These are phyloP conservation scores for Coemansia reversa DNA, from an alignment of 192 early-diverging fungal genomes.

Conservation along the genomic window DNA sequence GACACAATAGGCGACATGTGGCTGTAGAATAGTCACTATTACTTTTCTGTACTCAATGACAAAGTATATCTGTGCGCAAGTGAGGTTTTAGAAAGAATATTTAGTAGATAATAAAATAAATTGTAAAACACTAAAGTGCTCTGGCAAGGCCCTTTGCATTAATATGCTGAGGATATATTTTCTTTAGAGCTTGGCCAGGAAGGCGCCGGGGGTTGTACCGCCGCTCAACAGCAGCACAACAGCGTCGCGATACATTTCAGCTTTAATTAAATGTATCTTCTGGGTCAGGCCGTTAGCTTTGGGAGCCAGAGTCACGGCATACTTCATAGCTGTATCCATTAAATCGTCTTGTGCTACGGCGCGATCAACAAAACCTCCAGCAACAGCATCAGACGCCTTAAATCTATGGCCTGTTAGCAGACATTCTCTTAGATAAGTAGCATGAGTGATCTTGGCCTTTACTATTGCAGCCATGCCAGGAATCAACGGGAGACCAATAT, in stretches of 20 bases:
- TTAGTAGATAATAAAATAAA: too few relatives aligned
- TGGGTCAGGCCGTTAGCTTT: slow-evolving; percentile 58
- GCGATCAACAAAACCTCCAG: slow-evolving; percentile 60
- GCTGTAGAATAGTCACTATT: too few relatives aligned
- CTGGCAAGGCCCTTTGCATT: too few relatives aligned
- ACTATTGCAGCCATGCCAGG: slow-evolving; percentile 71
- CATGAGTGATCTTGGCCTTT: slow-evolving; percentile 59
- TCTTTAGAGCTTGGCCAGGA: slow-evolving; percentile 52
- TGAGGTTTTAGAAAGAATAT: too few relatives aligned
- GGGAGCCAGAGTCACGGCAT: slow-evolving; percentile 57
- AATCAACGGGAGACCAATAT: slow-evolving; percentile 64
- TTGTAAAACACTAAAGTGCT: not conserved
- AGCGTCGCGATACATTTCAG: slow-evolving; percentile 64
- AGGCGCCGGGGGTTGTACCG: slow-evolving; percentile 33
- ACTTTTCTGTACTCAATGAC: not conserved
- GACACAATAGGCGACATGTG: too few relatives aligned
- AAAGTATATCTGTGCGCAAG: too few relatives aligned
- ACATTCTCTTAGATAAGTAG: slow-evolving; percentile 61
- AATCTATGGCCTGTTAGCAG: slow-evolving; percentile 63
- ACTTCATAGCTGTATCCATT: slow-evolving; percentile 53
- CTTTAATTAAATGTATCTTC: slow-evolving; percentile 61
- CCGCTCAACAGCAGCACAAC: slow-evolving; percentile 37
- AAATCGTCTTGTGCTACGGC: slow-evolving; percentile 57
- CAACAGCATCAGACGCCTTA: slow-evolving; percentile 61
- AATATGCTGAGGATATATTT: too few relatives aligned